phyloP scores from a whole-genome alignment of 2,329 filamentous ascomycete species.

The Pseudocercospora eumusae region DNA sequence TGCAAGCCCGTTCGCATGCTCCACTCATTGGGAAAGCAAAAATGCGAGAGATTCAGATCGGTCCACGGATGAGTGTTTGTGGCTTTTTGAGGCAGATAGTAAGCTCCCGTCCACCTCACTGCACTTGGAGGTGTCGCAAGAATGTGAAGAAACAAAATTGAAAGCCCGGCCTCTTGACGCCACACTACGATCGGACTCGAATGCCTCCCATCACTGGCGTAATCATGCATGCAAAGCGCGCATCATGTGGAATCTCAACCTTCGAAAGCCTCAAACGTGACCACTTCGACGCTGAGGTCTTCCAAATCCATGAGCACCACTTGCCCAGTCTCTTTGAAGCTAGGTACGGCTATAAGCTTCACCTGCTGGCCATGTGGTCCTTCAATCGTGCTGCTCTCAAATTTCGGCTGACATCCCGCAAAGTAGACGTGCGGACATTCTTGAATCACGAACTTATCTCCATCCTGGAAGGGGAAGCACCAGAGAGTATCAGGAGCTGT shows the following conservation, averaged over 20 bases:
- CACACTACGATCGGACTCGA: neutral
- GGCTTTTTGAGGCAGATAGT: too few relatives aligned
- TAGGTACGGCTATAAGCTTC: slow-evolving; percentile 78
- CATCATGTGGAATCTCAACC: neutral
- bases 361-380: slow-evolving; percentile 64
- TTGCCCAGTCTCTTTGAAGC: slow-evolving; percentile 75
- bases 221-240: neutral
- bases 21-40: too few relatives aligned
- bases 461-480: slow-evolving; percentile 94
- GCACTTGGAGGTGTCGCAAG: too few relatives aligned
- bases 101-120: too few relatives aligned
- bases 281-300: slow-evolving; percentile 73
- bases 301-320: slow-evolving; percentile 83
- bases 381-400: slow-evolving; percentile 62
- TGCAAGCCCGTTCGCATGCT: too few relatives aligned
- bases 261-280: slow-evolving; percentile 58
- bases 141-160: neutral
- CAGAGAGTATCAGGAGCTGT: slow-evolving; percentile 95
- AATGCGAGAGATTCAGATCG: too few relatives aligned
- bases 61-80: too few relatives aligned
- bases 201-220: neutral
- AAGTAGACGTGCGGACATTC: slow-evolving; percentile 89
- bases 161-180: neutral
- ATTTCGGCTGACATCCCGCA: slow-evolving; percentile 61
- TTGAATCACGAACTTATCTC: slow-evolving; percentile 85